Conservation (phyloP, 208 protist genomes). For the Strigomonas culicis region DNA sequence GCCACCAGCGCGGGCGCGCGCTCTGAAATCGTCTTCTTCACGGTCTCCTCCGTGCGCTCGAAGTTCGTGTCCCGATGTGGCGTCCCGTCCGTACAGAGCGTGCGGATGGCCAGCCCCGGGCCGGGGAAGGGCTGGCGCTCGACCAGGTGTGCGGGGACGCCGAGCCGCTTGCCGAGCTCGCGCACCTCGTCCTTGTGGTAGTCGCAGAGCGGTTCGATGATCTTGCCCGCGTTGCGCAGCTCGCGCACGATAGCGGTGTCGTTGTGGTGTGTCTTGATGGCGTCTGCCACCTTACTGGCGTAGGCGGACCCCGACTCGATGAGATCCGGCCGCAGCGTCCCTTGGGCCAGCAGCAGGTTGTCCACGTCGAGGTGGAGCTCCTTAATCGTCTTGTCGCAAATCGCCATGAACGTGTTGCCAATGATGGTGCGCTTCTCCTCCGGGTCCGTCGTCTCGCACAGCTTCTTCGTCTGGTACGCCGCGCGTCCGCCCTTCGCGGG, state of each 20-base stretch:
- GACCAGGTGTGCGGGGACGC: constrained; percentile 92
- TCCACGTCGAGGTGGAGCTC: constrained; percentile 61
- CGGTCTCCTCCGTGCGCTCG: constrained; percentile 24
- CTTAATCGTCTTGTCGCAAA: constrained; percentile 72
- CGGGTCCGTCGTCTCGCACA: constrained; percentile 57
- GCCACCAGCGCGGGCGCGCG: constrained; percentile 10
- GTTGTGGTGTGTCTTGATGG: constrained; percentile 99
- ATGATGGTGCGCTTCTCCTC: constrained; percentile 98
- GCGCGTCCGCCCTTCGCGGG: constrained; percentile 40
- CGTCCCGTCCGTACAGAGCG: constrained; percentile 88
- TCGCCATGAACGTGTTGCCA: constrained; percentile 97
- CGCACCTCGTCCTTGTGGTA: constrained; percentile 99
- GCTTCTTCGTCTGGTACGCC: constrained; percentile 49
- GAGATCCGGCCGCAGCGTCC: constrained; percentile 96
- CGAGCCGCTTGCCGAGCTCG: constrained; percentile 91
- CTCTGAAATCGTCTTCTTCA: neutral
- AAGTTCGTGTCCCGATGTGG: constrained; percentile 48
- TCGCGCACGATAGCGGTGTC: constrained; percentile 94
- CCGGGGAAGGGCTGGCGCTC: constrained; percentile 96
- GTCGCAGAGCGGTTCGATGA: constrained; percentile 97
- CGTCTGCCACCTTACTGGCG: constrained; percentile 83
- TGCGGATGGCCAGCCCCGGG: constrained; percentile 97
- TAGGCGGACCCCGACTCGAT: constrained; percentile 94
- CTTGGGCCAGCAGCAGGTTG: constrained; percentile 88
- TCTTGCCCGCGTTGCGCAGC: constrained; percentile 90